Percentiles rank a stretch among this genome's conserved stretches.
Conservation (phyloP, 306 rosid genomes). For the Begonia peltatifolia region DNA sequence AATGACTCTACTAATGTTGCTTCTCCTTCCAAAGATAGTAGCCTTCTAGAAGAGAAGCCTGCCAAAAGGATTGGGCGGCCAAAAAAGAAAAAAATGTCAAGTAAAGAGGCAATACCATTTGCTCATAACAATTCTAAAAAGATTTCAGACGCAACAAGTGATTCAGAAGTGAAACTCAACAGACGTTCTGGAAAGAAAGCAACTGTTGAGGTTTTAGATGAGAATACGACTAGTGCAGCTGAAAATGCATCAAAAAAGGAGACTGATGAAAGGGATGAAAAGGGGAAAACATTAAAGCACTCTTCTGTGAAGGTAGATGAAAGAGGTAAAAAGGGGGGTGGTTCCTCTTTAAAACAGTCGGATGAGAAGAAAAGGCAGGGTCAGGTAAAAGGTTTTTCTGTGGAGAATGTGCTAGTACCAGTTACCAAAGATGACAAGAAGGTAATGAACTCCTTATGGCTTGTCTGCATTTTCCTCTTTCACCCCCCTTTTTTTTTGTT, state of each 20-base stretch:
- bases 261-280: conserved; percentile 35
- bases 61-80: conserved; percentile 29
- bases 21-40: conserved; percentile 34
- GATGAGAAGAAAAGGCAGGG: conserved; percentile 39
- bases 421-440: conserved; percentile 36
- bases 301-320: conserved; percentile 42
- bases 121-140: conserved; percentile 29
- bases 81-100: conserved; percentile 27
- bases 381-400: conserved; percentile 28
- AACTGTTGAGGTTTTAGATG: conserved; percentile 23
- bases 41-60: conserved; percentile 27
- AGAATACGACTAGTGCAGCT: conserved; percentile 23
- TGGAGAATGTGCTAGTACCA: conserved; percentile 24
- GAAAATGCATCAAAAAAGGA: conserved; percentile 27
- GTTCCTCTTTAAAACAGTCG: conserved; percentile 30
- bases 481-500: too few relatives aligned
- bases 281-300: conserved; percentile 34
- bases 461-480: background rate
- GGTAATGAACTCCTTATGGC: background rate
- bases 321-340: conserved; percentile 24
- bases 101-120: conserved; percentile 23
- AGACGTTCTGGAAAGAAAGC: conserved; percentile 30
- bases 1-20: conserved; percentile 38
- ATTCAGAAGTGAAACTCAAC: conserved; percentile 39
- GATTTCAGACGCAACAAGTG: conserved; percentile 39